These are phyloP conservation scores for Craterostigma plantagineum DNA, from an alignment of 257 asterid genomes.

Conservation along the genomic window DNA sequence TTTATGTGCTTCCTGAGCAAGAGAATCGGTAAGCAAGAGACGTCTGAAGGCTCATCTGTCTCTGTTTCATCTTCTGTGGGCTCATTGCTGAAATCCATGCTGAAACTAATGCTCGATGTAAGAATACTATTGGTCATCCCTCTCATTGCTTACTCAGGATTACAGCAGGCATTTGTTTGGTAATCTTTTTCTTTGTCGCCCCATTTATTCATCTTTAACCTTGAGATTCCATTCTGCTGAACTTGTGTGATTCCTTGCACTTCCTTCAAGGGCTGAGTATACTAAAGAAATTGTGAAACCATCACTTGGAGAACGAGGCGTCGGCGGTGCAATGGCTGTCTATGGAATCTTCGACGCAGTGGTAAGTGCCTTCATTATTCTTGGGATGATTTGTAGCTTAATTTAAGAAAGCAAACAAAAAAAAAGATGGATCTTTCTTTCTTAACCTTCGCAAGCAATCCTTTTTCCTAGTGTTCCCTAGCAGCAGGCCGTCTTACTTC, in stretches of 20 bases:
- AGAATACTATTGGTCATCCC: constrained; percentile 78
- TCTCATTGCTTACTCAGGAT: constrained; percentile 79
- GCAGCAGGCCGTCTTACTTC: constrained; percentile 70
- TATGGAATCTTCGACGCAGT: constrained; percentile 80
- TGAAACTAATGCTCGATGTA: constrained; percentile 39
- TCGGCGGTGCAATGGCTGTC: constrained; percentile 92
- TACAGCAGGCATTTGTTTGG: constrained; percentile 94
- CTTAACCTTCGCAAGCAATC: too few species aligned
- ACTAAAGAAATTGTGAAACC: constrained; percentile 78
- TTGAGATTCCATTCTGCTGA: too few species aligned
- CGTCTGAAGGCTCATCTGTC: constrained; percentile 19
- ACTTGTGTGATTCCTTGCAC: too few species aligned
- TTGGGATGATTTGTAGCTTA: constrained; percentile 1
- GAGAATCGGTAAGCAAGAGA: constrained; percentile 49
- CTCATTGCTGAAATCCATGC: constrained; percentile 32
- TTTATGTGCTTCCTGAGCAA: constrained; percentile 78
- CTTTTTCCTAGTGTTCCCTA: constrained; percentile 48
- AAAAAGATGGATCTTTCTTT: not conserved
- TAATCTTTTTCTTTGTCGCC: too few species aligned
- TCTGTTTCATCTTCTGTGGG: constrained; percentile 38
- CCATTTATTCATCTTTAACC: too few species aligned
- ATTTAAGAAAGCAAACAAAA: not conserved
- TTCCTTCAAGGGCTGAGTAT: constrained; percentile 60
- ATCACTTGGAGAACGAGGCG: constrained; percentile 72
- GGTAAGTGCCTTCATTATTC: constrained; percentile 28